Evolutionary conservation across 306 rosid species (phyloP).

Genomic region (Arachis hypogaea): DNA sequence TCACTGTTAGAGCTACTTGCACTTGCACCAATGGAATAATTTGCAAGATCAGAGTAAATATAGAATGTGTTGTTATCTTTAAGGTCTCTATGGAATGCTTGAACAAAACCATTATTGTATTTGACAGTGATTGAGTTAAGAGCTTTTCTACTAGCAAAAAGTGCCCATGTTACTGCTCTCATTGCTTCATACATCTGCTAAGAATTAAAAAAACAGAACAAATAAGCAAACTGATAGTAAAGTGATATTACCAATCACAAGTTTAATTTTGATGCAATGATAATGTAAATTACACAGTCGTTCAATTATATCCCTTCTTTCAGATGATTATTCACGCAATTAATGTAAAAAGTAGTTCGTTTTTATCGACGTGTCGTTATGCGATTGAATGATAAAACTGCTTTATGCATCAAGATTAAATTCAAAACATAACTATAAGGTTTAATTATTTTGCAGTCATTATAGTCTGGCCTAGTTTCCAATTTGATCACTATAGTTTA

Average conservation of each 20-base stretch:
- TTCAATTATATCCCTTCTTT: too few relatives aligned
- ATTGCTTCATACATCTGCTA: slow-evolving; percentile 86
- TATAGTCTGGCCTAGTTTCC: too few relatives aligned
- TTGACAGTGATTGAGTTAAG: slow-evolving; percentile 90
- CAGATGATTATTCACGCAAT: too few relatives aligned
- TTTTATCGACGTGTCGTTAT: too few relatives aligned
- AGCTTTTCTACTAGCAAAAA: slow-evolving; percentile 86
- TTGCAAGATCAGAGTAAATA: slow-evolving; percentile 83
- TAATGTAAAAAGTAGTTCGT: too few relatives aligned
- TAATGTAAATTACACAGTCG: too few relatives aligned
- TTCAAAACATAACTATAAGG: too few relatives aligned
- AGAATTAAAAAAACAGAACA: slow-evolving; percentile 37
- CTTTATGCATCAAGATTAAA: too few relatives aligned
- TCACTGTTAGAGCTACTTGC: slow-evolving; percentile 38
- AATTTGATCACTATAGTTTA: too few relatives aligned
- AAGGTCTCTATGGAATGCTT: slow-evolving; percentile 94
- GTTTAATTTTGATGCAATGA: too few relatives aligned
- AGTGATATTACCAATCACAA: background rate
- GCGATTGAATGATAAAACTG: too few relatives aligned
- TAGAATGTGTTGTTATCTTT: slow-evolving; percentile 77
- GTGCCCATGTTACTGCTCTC: slow-evolving; percentile 91
- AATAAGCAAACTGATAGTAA: slow-evolving; percentile 31
- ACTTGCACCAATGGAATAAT: slow-evolving; percentile 62
- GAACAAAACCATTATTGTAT: slow-evolving; percentile 90
- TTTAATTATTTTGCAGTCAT: too few relatives aligned